These are phyloP conservation scores for Plasmopara viticola DNA, from an alignment of 352 stramenopile species.

Conservation along the genomic window DNA sequence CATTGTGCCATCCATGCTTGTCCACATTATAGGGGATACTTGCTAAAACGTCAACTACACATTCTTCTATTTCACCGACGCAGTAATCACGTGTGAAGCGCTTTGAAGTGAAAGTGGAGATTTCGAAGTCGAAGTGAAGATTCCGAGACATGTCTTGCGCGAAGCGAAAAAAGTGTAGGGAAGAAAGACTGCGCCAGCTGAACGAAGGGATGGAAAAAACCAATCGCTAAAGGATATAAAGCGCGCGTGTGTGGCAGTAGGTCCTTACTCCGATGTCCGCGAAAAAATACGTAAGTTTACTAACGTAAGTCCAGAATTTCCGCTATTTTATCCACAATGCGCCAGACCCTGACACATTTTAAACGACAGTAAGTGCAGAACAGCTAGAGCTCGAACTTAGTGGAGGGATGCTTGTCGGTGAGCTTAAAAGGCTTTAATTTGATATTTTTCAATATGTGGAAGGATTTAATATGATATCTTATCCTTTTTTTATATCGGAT, in stretches of 20 bases:
- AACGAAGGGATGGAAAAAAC: neutral
- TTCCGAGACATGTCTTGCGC: too few species aligned
- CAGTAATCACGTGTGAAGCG: conserved; percentile 3
- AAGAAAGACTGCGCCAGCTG: conserved; percentile 1
- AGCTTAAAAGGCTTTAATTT: too few species aligned
- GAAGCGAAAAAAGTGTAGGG: neutral
- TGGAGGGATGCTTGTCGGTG: too few species aligned
- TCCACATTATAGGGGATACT: neutral
- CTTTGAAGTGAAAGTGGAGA: too few species aligned
- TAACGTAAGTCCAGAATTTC: too few species aligned
- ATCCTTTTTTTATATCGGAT: too few species aligned
- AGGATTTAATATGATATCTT: too few species aligned
- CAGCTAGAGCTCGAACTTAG: too few species aligned
- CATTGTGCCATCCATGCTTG: neutral
- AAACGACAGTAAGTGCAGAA: too few species aligned
- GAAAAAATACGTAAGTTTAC: too few species aligned
- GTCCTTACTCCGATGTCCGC: neutral
- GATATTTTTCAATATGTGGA: too few species aligned
- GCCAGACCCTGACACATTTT: too few species aligned
- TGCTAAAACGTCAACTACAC: neutral
- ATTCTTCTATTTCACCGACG: conserved; percentile 2
- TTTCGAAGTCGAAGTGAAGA: neutral
- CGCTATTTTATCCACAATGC: neutral
- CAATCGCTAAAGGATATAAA: neutral
- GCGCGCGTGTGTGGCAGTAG: neutral